phyloP scores from a whole-genome alignment of 345 rosid genomes.

The Citrus reticulata region DNA sequence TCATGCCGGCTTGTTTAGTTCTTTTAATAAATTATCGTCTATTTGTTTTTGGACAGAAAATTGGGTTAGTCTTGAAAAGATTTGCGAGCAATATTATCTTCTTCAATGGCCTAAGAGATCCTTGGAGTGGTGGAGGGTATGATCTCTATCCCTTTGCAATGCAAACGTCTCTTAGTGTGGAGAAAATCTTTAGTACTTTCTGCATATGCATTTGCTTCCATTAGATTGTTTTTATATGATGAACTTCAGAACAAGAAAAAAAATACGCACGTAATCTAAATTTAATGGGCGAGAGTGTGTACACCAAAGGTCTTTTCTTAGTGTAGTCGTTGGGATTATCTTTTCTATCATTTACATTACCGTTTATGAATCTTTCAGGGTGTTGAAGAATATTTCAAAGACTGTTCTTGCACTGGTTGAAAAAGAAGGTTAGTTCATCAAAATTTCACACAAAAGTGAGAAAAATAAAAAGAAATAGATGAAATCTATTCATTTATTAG shows the following conservation, averaged over 20 bases:
- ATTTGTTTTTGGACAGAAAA: slow-evolving; percentile 27
- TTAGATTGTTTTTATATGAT: too few relatives aligned
- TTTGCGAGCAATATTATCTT: slow-evolving; percentile 61
- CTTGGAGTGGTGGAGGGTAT: slow-evolving; percentile 78
- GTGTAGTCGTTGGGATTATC: background rate
- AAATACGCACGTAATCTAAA: too few relatives aligned
- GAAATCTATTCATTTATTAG: too few relatives aligned
- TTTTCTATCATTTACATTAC: background rate
- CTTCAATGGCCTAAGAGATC: slow-evolving; percentile 72
- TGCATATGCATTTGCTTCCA: too few relatives aligned
- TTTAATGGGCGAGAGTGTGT: too few relatives aligned
- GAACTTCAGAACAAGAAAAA: too few relatives aligned
- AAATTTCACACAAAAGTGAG: background rate
- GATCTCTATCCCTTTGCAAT: background rate
- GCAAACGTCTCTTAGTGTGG: too few relatives aligned
- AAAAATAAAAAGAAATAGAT: too few relatives aligned
- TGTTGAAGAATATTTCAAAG: slow-evolving; percentile 40
- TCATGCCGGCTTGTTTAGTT: background rate
- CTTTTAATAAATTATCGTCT: background rate
- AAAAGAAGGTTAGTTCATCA: slow-evolving; percentile 36
- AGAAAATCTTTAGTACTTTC: too few relatives aligned
- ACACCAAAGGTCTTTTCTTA: too few relatives aligned
- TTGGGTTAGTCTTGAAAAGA: slow-evolving; percentile 43
- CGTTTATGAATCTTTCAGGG: slow-evolving; percentile 30
- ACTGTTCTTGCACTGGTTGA: slow-evolving; percentile 55